Evolutionary conservation across 495 filamentous ascomycete genomes (phyloP).

Genomic region (Bryoglossum gracile): DNA sequence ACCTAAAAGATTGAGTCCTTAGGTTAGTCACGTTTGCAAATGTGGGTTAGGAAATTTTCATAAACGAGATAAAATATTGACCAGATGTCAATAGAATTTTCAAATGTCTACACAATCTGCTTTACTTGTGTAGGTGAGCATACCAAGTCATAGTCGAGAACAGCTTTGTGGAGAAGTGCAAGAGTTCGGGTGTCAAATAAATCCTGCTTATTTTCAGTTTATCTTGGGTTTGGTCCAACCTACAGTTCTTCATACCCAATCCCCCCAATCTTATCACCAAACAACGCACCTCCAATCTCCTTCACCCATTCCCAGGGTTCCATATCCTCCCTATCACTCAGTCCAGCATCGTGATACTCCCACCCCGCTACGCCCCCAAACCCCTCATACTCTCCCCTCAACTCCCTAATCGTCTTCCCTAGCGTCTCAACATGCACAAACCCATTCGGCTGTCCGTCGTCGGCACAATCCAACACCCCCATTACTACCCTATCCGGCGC

Average conservation of each 20-base stretch:
- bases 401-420: slow-evolving; percentile 18
- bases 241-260: background rate
- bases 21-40: no score
- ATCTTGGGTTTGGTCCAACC: no score
- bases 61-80: no score
- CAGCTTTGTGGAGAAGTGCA: no score
- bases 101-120: no score
- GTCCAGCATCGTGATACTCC: slow-evolving; percentile 37
- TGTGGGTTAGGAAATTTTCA: no score
- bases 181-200: no score
- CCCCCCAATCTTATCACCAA: background rate
- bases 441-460: slow-evolving; percentile 29
- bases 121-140: no score
- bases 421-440: slow-evolving; percentile 24
- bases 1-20: slow-evolving; percentile 59
- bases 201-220: no score
- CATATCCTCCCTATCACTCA: slow-evolving; percentile 17
- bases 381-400: slow-evolving; percentile 20
- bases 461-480: slow-evolving; percentile 33
- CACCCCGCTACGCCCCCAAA: slow-evolving; percentile 43
- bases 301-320: slow-evolving; percentile 29
- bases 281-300: slow-evolving; percentile 15
- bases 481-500: slow-evolving; percentile 31
- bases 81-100: no score
- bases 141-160: no score